Percentiles rank a stretch among this genome's conserved stretches.
phyloP scores from a whole-genome alignment of 2,329 filamentous ascomycete genomes.

The Epichloe bromicola region DNA sequence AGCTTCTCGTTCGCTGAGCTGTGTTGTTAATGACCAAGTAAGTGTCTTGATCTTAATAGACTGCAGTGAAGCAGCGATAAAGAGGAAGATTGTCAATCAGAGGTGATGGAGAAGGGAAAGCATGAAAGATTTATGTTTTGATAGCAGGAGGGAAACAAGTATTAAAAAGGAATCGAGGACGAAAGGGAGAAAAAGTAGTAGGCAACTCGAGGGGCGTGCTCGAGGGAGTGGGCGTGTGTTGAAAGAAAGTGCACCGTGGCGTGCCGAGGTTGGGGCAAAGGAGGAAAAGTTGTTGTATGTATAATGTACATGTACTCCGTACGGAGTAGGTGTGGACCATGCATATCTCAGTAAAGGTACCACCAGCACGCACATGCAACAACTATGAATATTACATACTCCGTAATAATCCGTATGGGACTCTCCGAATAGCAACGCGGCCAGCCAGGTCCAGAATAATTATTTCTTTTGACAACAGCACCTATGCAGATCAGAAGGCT shows the following conservation, averaged over 20 bases:
- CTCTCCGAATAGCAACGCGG: too few relatives aligned
- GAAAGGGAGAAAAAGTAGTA: background rate
- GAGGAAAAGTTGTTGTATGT: background rate
- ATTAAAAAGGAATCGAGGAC: background rate
- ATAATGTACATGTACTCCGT: too few relatives aligned
- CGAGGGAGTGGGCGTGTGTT: background rate
- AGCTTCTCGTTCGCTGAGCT: background rate
- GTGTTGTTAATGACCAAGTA: background rate
- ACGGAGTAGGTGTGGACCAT: too few relatives aligned
- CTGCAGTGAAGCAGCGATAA: background rate
- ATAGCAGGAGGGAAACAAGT: slow-evolving; percentile 1
- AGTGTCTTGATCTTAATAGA: background rate
- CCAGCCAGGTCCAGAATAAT: background rate
- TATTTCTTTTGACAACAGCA: background rate
- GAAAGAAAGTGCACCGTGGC: background rate
- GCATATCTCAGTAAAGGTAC: background rate
- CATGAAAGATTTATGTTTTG: background rate
- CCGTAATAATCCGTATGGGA: too few relatives aligned
- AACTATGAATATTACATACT: too few relatives aligned
- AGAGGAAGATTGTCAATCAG: background rate
- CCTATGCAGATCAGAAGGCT: background rate
- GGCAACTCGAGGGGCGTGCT: slow-evolving; percentile 1
- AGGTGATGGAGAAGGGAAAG: background rate
- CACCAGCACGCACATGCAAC: background rate
- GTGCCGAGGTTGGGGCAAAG: slow-evolving; percentile 5